Evolutionary conservation across 2,329 filamentous ascomycete genomes (phyloP), one percentile per base, ranked within the genome.

Genomic region (Paramyrothecium sp.): DNA sequence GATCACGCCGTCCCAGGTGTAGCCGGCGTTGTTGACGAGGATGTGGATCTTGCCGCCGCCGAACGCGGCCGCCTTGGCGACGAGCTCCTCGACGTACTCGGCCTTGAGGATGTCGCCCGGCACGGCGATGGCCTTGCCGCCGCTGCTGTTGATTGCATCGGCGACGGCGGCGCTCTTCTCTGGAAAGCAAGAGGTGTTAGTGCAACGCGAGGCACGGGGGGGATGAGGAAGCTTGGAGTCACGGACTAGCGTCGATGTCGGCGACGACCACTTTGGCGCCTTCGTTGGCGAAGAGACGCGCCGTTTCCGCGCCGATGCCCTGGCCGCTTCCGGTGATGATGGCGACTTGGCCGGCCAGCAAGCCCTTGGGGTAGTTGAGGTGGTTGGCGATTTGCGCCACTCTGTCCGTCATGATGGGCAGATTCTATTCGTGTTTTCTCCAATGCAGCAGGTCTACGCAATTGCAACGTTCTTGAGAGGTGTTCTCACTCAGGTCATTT

Each of bases 1-100:
- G 63, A 96, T 92, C 44, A 96, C 91, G 7, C 89, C 92, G 72
- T 97, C 92, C 91, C 92, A 96, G 1, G 92, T 96, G 75, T 91
- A 96, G 47, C 91, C 92, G 1, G 92, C 92, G 71, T 96, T 96
- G 75, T 96, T 96, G 58, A 96, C 90, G 56, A 96, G 89, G 70
- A 95, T 89, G 73, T 96, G 89, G 61, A 97, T 92, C 80, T 96
- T 96, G 68, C 91, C 92, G 62, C 83, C 79, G 58, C 92, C 92
- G 69, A 96, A 96, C 51, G 88, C 88, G 1, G 90, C 92, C 0
- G 91, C 83, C 68, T 87, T 85, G 69, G 87, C 80, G 23, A 96
- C 86, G n/a, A 96, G 83, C 11, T 80, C 77, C 59, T 85, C 81
- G 69, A 93, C 82, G 73, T 95, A 94, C 20, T 79, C 76, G 51